Conservation (phyloP, 768 basidiomycete species). For the Amyloporia xantha region DNA sequence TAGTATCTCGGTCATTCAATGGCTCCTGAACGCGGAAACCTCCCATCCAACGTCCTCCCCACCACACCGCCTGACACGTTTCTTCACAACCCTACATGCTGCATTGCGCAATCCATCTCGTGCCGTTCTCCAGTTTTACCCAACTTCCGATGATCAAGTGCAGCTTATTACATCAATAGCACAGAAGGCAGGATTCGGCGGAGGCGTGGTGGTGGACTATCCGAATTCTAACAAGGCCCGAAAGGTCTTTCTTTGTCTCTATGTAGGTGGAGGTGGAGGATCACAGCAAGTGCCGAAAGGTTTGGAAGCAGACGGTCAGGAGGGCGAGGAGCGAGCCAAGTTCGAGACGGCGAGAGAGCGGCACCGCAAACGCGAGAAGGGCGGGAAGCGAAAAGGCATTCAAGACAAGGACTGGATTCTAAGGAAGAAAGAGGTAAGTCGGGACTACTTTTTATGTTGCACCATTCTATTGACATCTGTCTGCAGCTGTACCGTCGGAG, state of each 20-base stretch:
- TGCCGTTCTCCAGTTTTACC: conserved; percentile 92
- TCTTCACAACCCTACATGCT: conserved; percentile 91
- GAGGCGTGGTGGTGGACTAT: conserved; percentile 94
- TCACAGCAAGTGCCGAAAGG: conserved; percentile 65
- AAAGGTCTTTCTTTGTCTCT: conserved; percentile 91
- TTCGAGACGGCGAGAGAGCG: conserved; percentile 79
- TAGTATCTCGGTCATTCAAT: conserved; percentile 98
- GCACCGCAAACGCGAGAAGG: conserved; percentile 48
- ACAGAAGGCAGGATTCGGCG: conserved; percentile 93
- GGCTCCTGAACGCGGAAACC: conserved; percentile 96
- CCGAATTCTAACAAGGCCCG: conserved; percentile 94
- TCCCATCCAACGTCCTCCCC: conserved; percentile 85
- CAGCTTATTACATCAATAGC: conserved; percentile 91
- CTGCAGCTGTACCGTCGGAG: conserved; percentile 72
- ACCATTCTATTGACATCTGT: conserved; percentile 3
- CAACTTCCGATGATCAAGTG: conserved; percentile 94
- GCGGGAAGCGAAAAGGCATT: conserved; percentile 60
- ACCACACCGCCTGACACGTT: conserved; percentile 76
- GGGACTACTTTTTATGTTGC: neutral
- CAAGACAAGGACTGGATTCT: conserved; percentile 91
- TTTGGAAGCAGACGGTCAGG: conserved; percentile 52
- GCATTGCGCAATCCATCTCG: conserved; percentile 80
- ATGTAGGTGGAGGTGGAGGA: conserved; percentile 59
- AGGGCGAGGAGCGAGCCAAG: conserved; percentile 47
- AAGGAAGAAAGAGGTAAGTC: conserved; percentile 88